Evolutionary conservation across 2,329 filamentous ascomycete species (phyloP).

Genomic region (Davidsoniella australis): DNA sequence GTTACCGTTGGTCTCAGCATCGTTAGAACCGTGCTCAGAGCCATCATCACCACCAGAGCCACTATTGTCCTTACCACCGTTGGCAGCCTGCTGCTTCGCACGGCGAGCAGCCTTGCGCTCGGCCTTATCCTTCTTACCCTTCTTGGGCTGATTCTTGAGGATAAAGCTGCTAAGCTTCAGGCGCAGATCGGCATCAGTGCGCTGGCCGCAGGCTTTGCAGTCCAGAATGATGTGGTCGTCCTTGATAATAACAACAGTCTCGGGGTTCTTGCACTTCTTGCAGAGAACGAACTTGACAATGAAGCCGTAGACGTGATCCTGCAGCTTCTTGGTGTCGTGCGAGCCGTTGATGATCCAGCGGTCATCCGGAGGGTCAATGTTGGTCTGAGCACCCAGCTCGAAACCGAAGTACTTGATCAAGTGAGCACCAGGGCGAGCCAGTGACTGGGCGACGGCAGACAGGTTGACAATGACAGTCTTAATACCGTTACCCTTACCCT

Average conservation of each 20-base stretch:
- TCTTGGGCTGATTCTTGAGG: conserved; percentile 81
- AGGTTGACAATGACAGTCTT: conserved; percentile 97
- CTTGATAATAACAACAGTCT: conserved; percentile 92
- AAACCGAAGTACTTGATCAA: conserved; percentile 99
- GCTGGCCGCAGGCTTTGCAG: conserved; percentile 96
- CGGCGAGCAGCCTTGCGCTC: conserved; percentile 80
- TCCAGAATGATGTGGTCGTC: conserved; percentile 82
- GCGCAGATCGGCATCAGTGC: conserved; percentile 76
- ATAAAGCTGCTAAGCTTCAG: conserved; percentile 96
- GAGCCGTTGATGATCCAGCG: conserved; percentile 99
- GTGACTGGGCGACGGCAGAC: conserved; percentile 77
- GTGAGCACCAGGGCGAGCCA: conserved; percentile 82
- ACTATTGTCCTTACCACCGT: conserved; percentile 37
- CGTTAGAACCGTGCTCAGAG: conserved; percentile 33
- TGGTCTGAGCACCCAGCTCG: conserved; percentile 95
- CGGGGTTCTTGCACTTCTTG: conserved; percentile 99
- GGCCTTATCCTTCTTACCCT: conserved; percentile 96
- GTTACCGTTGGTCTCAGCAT: conserved; percentile 32
- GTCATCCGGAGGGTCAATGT: conserved; percentile 90
- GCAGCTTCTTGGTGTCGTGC: conserved; percentile 85
- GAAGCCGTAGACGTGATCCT: conserved; percentile 96
- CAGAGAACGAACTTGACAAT: conserved; percentile 98
- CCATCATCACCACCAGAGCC: conserved; percentile 44
- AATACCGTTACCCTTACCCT: conserved; percentile 99
- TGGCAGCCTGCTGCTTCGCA: conserved; percentile 60